These are phyloP conservation scores for Heterobasidion parviporum DNA, from an alignment of 1,284 basidiomycete species.

Conservation along the genomic window DNA sequence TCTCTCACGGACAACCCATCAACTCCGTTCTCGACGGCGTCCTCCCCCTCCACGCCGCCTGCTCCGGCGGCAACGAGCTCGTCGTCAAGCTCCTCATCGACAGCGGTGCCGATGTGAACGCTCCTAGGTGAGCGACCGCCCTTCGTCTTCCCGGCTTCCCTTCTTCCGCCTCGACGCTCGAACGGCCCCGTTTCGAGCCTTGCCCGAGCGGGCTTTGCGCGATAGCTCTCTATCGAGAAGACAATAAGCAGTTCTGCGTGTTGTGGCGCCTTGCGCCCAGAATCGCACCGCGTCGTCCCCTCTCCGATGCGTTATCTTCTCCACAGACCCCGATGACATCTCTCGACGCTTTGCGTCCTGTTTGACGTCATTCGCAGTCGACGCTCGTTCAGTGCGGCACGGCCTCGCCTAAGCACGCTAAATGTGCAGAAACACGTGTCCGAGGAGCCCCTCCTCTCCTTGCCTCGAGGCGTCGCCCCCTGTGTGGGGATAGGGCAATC, in stretches of 20 bases:
- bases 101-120: conserved; percentile 89
- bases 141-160: too few species aligned
- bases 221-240: too few species aligned
- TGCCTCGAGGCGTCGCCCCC: neutral
- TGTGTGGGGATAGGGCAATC: too few species aligned
- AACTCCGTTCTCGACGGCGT: conserved; percentile 91
- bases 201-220: too few species aligned
- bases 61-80: conserved; percentile 77
- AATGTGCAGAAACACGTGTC: neutral
- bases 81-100: conserved; percentile 85
- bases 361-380: neutral
- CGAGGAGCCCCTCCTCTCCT: neutral
- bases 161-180: too few species aligned
- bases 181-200: too few species aligned
- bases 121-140: conserved; percentile 48
- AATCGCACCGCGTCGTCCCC: too few species aligned
- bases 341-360: neutral
- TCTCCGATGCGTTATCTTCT: neutral
- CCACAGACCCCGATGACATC: neutral
- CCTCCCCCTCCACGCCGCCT: conserved; percentile 86
- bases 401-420: neutral
- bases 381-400: neutral
- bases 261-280: too few species aligned
- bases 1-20: conserved; percentile 88
- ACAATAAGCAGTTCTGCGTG: too few species aligned